Base-by-base conservation (phyloP, 2,329 filamentous ascomycete species). In the Byssochlamys sp. region DNA sequence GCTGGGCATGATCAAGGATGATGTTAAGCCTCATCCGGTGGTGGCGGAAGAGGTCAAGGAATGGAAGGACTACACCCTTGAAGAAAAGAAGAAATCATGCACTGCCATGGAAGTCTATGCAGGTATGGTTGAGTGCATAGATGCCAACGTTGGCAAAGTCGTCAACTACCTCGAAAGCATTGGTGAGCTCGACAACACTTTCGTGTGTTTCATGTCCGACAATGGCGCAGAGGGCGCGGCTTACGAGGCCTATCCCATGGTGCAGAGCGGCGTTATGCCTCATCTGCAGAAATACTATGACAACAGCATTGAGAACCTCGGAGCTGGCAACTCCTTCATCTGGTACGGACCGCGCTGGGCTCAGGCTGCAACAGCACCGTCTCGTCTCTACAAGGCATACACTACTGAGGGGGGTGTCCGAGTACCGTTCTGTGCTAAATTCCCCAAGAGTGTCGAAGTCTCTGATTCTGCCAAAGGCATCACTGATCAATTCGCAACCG, bases 91-190 rank as follows among this genome's bases (percentile, higher is more conserved):
- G 50, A 68, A 72, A 24, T 77, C 75, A 0, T 66, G 68, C 68
- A 62, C 77, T 72, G 78, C 80, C 0, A 85, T 85, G 83, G 83
- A 85, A 63, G 78, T 81, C 2, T 87, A 81, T 58, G 83, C 84
- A 0, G 84, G 75, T 11, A 86, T 87, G 81, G 83, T 86, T 2
- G 82, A 86, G 57, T 75, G 75, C 55, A 85, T 86, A 55, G 84
- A 87, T 62, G 67, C 67, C 58, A 83, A 84, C 58, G 78, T 87
- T 19, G 83, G 83, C 39, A 81, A 80, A 57, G 79, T 86, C 2
- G 71, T 84, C 25, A 72, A 81, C 35, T 81, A 84, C 62, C 76
- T 86, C 2, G 73, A 80, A 57, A 66, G 76, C 50, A 80, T 78
- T 1, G 81, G 78, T 57, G 83, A 86, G 65, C 73, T 83, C 0